Percentiles rank a stretch among this genome's conserved stretches.
phyloP scores from a whole-genome alignment of 495 filamentous ascomycete genomes.

The Penicillium alfredii region DNA sequence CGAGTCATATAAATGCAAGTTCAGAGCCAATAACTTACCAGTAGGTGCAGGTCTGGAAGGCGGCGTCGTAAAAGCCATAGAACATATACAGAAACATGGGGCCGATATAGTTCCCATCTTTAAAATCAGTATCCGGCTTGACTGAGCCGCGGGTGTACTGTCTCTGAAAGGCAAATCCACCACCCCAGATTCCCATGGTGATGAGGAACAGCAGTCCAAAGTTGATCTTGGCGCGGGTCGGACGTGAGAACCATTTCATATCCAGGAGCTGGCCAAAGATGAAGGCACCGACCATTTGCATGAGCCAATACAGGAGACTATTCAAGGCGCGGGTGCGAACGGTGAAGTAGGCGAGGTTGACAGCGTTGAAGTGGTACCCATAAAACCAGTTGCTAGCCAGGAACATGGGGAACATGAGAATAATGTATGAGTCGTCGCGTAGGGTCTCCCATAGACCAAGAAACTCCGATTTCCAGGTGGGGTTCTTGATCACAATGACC shows the following conservation, averaged over 20 bases:
- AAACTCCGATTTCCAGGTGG: constrained; percentile 74
- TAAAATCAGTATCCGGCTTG: constrained; percentile 56
- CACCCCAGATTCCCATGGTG: constrained; percentile 82
- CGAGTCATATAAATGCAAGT: no score
- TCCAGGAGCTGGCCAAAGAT: constrained; percentile 76
- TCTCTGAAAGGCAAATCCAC: constrained; percentile 75
- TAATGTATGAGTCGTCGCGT: constrained; percentile 64
- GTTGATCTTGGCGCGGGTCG: constrained; percentile 66
- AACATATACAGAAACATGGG: constrained; percentile 92
- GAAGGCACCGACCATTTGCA: constrained; percentile 81
- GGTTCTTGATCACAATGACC: constrained; percentile 82
- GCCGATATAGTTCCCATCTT: constrained; percentile 59
- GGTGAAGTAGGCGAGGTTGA: constrained; percentile 66
- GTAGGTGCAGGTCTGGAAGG: constrained; percentile 81
- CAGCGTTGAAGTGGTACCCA: constrained; percentile 46
- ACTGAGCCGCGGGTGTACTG: constrained; percentile 51
- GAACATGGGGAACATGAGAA: constrained; percentile 85
- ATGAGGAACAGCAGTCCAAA: constrained; percentile 61
- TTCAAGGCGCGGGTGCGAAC: constrained; percentile 79
- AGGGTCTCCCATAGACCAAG: constrained; percentile 73
- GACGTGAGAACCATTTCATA: constrained; percentile 54
- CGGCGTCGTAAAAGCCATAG: constrained; percentile 86
- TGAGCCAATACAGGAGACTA: constrained; percentile 76
- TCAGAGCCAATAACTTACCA: constrained; percentile 52
- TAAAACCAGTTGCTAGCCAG: constrained; percentile 50